Conservation (phyloP, 805 yeast species). For the Isabelozyma rhagii region DNA sequence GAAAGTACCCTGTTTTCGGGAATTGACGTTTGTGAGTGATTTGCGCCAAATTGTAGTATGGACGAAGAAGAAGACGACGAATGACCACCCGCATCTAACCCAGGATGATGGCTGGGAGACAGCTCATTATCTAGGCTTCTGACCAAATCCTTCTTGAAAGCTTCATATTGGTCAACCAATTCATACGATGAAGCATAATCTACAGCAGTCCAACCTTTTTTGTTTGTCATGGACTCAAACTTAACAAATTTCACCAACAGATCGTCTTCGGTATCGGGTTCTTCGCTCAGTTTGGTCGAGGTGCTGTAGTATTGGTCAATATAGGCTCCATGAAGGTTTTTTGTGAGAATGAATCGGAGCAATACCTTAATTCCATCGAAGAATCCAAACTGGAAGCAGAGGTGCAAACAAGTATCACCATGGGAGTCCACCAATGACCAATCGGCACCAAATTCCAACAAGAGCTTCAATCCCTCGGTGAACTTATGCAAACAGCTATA, state of each 20-base stretch:
- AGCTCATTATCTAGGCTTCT: neutral
- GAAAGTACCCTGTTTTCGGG: constrained; percentile 23
- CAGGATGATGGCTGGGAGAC: constrained; percentile 1
- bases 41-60: constrained; percentile 3
- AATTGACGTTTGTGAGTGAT: constrained; percentile 8
- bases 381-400: constrained; percentile 36
- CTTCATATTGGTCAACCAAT: constrained; percentile 21
- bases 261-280: constrained; percentile 1
- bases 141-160: constrained; percentile 18
- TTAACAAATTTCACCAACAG: constrained; percentile 10
- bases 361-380: constrained; percentile 28
- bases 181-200: constrained; percentile 31
- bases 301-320: neutral
- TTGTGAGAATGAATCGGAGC: constrained; percentile 8
- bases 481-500: constrained; percentile 32
- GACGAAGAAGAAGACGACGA: constrained; percentile 6
- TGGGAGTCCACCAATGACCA: constrained; percentile 23
- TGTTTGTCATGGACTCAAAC: constrained; percentile 22
- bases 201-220: constrained; percentile 29
- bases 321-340: neutral
- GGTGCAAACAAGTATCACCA: constrained; percentile 38
- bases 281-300: neutral
- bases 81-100: neutral
- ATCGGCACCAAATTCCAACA: constrained; percentile 41
- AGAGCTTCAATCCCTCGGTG: constrained; percentile 34